These are phyloP conservation scores for Camelina hispida DNA, from an alignment of 345 rosid species.

Conservation along the genomic window DNA sequence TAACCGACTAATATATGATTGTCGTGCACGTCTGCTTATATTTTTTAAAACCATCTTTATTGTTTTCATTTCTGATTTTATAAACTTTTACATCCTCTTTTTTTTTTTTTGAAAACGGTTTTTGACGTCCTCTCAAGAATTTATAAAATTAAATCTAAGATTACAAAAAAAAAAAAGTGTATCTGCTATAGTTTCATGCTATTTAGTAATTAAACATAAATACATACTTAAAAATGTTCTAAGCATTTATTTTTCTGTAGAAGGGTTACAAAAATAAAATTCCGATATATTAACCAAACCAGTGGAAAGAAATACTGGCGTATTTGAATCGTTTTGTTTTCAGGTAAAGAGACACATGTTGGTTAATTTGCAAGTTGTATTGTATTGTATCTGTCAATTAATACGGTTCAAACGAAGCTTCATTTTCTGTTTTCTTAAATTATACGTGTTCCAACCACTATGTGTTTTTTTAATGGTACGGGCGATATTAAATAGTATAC, in stretches of 20 bases:
- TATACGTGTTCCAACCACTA: conserved; percentile 23
- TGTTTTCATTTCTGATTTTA: neutral
- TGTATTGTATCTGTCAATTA: neutral
- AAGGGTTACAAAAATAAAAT: too few relatives aligned
- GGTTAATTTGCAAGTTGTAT: neutral
- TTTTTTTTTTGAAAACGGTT: neutral
- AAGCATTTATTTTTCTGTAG: too few relatives aligned
- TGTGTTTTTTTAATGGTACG: neutral
- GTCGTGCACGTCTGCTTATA: conserved; percentile 33
- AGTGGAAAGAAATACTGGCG: too few relatives aligned
- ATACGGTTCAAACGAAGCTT: neutral
- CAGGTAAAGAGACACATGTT: conserved; percentile 9
- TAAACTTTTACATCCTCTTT: neutral
- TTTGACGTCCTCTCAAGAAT: neutral
- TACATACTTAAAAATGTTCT: too few relatives aligned
- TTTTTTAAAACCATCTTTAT: neutral
- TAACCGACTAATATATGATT: conserved; percentile 25
- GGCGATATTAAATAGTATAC: neutral
- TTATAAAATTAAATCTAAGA: too few relatives aligned
- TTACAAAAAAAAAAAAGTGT: too few relatives aligned
- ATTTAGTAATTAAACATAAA: too few relatives aligned
- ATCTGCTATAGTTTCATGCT: too few relatives aligned
- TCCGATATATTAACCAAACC: too few relatives aligned
- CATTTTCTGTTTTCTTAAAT: neutral
- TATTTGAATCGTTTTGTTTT: neutral